Base-by-base conservation (phyloP, 441 rosid genomes). In the Gossypium trilobum region DNA sequence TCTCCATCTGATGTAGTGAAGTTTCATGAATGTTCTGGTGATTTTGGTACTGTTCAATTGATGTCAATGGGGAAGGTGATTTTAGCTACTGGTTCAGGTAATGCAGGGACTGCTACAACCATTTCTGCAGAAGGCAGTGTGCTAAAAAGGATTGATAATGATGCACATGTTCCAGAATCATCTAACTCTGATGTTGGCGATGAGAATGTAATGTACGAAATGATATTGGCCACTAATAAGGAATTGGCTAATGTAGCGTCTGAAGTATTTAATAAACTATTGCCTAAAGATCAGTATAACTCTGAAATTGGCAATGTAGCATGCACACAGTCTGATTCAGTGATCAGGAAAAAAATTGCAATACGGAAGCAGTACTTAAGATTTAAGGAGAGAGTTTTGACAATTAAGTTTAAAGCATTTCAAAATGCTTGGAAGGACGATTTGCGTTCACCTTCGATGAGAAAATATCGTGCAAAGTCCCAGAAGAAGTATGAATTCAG, bases 391-490 rank as follows among this genome's bases (percentile, higher is more conserved):
- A 89, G 88, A 78, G 87, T 85, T 76, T 76, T 91, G 52, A 79
- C 87, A 48, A 92, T 96, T 39, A 91, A 93, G 87, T 91, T 84
- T 80, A 96, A 86, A 84, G 91, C 86, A 44, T 85, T 89, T 80
- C 88, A 84, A 73, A 87, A 85, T 63, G 78, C 84, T n/a, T 96
- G 99, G 98, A 91, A 87, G 88, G 94, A 92, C 80, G 97, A 96
- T 78, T 33, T 87, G 86, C 85, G 72, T 31, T 77, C 82, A 74
- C 86, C 83, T 56, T 85, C 88, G 27, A 68, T 79, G 22, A 76
- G 80, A 79, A 96, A 88, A 80, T 75, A 61, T 59, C 88, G 86
- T 65, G 82, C 88, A 20, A 91, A 85, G 82, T 81, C 93, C 72
- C 93, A 83, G 73, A 90, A 83, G 74, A 93, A 88, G 84, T 69